Conservation (phyloP, 805 yeast genomes). For the Myxozyma geophila region DNA sequence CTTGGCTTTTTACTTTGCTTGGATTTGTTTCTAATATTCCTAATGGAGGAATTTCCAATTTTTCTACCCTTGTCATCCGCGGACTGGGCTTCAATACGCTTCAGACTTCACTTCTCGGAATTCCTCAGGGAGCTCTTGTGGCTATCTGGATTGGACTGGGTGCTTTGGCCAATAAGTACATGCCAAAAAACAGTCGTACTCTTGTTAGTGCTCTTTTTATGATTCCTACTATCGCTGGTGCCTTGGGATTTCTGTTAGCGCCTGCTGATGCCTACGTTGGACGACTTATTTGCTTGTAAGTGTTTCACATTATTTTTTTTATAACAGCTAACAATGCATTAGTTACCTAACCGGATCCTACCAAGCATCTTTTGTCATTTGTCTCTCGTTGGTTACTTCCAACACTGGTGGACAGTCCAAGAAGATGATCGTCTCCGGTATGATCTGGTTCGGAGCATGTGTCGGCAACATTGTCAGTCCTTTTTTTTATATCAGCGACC, state of each 20-base stretch:
- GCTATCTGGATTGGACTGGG: background rate
- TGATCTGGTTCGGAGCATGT: constrained; percentile 66
- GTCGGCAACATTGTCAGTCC: constrained; percentile 72
- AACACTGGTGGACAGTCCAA: constrained; percentile 77
- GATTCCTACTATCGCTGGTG: constrained; percentile 4
- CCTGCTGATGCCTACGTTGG: constrained; percentile 39
- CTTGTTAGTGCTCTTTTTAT: background rate
- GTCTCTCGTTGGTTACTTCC: constrained; percentile 39
- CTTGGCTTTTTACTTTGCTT: constrained; percentile 53
- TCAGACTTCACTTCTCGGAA: background rate
- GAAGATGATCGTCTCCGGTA: constrained; percentile 61
- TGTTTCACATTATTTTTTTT: too few species aligned
- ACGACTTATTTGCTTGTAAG: constrained; percentile 39
- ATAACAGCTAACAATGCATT: background rate
- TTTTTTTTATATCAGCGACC: constrained; percentile 58
- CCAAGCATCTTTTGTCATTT: constrained; percentile 40
- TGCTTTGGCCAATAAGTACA: background rate
- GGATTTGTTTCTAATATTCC: constrained; percentile 52
- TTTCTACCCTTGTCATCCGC: constrained; percentile 52
- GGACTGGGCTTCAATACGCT: constrained; percentile 51
- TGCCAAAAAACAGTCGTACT: background rate
- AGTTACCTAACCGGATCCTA: constrained; percentile 41
- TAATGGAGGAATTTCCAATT: constrained; percentile 61
- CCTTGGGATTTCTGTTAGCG: background rate
- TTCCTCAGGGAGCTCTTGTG: constrained; percentile 1